Evolutionary conservation across 1,284 basidiomycete genomes (phyloP).

Genomic region (Rhodotorula mucilaginosa): DNA sequence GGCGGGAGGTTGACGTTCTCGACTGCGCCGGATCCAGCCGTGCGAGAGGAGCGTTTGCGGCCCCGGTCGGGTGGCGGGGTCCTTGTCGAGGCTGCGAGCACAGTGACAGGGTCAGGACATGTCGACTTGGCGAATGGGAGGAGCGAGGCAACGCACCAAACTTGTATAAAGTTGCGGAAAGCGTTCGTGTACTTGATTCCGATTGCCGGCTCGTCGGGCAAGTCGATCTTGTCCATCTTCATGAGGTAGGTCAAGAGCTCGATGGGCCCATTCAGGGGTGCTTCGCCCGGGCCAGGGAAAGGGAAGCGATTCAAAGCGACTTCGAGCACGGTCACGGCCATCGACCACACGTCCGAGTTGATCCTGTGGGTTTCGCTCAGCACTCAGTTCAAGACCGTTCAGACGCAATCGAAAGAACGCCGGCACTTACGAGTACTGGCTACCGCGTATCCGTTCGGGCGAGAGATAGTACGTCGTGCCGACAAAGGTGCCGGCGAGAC

Average conservation of each 20-base stretch:
- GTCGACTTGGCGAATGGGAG: background rate
- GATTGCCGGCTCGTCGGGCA: constrained; percentile 51
- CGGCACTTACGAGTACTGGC: constrained; percentile 64
- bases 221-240: constrained; percentile 75
- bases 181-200: constrained; percentile 70
- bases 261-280: constrained; percentile 70
- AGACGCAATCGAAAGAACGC: background rate
- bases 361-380: constrained; percentile 52
- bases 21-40: constrained; percentile 76
- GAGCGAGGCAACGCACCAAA: constrained; percentile 61
- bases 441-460: constrained; percentile 87
- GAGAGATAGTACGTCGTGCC: constrained; percentile 98
- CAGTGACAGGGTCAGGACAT: background rate
- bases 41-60: constrained; percentile 82
- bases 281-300: constrained; percentile 69
- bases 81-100: constrained; percentile 47
- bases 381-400: background rate
- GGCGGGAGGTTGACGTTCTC: constrained; percentile 68
- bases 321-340: constrained; percentile 88
- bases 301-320: constrained; percentile 93
- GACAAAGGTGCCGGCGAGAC: constrained; percentile 89
- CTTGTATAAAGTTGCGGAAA: constrained; percentile 89
- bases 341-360: constrained; percentile 96
- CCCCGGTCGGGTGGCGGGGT: constrained; percentile 64
- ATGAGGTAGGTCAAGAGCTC: constrained; percentile 92